These are phyloP conservation scores for Cercospora sp. DNA, from an alignment of 2,329 filamentous ascomycete species.

Conservation along the genomic window DNA sequence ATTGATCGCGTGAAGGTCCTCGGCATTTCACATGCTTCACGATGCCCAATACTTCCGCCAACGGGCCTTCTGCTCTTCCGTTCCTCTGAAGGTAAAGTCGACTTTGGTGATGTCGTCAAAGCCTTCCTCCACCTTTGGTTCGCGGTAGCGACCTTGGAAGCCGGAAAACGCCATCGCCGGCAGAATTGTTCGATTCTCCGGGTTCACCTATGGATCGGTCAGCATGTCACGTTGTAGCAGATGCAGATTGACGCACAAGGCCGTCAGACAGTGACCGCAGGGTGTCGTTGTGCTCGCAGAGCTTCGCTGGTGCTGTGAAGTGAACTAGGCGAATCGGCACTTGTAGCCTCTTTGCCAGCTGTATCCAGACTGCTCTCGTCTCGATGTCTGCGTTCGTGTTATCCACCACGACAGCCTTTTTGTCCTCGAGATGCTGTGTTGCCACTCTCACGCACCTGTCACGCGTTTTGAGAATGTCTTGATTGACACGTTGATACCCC, in stretches of 20 bases:
- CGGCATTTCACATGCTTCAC: conserved; percentile 20
- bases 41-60: conserved; percentile 77
- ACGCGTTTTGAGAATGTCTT: conserved; percentile 78
- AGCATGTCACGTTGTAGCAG: conserved; percentile 19
- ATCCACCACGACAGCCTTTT: conserved; percentile 73
- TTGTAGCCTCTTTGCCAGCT: conserved; percentile 67
- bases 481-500: conserved; percentile 83
- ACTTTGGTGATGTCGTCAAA: conserved; percentile 77
- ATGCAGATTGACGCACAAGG: conserved; percentile 32
- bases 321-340: conserved; percentile 82
- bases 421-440: conserved; percentile 61
- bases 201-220: conserved; percentile 64
- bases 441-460: conserved; percentile 71
- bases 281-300: conserved; percentile 84
- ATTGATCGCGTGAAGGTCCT: not conserved
- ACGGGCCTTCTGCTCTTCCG: conserved; percentile 64
- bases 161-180: conserved; percentile 78
- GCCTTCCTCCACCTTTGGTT: conserved; percentile 73
- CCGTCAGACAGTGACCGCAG: conserved; percentile 66
- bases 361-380: conserved; percentile 75
- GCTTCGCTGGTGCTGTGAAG: conserved; percentile 69
- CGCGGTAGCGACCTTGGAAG: conserved; percentile 71
- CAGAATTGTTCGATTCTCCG: conserved; percentile 72
- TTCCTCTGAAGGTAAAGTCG: conserved; percentile 64
- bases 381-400: conserved; percentile 90